Conservation (phyloP, 345 rosid genomes). For the Eucalyptus erythrocorys region DNA sequence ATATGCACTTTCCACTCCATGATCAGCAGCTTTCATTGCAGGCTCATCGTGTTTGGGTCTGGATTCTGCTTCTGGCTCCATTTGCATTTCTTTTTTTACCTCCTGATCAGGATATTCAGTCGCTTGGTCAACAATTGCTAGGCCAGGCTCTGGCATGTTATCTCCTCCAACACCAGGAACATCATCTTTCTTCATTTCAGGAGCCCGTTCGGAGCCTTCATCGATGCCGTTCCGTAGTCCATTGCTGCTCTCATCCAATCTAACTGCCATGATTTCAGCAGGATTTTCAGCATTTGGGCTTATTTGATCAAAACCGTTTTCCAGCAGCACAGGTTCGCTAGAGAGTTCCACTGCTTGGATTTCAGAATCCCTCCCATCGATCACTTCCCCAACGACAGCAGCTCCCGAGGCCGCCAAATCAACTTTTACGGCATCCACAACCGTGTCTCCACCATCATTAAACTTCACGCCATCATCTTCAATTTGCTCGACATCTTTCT, state of each 20-base stretch:
- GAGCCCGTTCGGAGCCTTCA: neutral
- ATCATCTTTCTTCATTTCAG: neutral
- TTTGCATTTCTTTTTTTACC: neutral
- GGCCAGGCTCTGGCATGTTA: neutral
- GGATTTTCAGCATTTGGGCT: slow-evolving; percentile 2
- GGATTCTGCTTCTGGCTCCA: slow-evolving; percentile 7
- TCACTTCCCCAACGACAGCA: slow-evolving; percentile 21
- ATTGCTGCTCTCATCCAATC: neutral
- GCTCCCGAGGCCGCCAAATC: slow-evolving; percentile 8
- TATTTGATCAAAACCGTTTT: slow-evolving; percentile 36
- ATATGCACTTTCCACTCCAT: slow-evolving; percentile 10
- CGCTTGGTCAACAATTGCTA: neutral
- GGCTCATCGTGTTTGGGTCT: slow-evolving; percentile 11
- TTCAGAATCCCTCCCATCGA: slow-evolving; percentile 10
- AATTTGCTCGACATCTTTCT: slow-evolving; percentile 1
- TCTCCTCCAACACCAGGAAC: neutral
- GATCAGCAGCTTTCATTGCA: neutral
- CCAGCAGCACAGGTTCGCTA: slow-evolving; percentile 9
- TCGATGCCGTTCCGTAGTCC: neutral
- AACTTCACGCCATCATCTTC: slow-evolving; percentile 21
- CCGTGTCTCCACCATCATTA: slow-evolving; percentile 12
- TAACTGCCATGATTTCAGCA: neutral
- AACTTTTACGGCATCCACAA: slow-evolving; percentile 16
- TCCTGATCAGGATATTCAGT: neutral
- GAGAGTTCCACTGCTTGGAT: slow-evolving; percentile 9